Evolutionary conservation across 139 green algal genomes (phyloP), one percentile per base, ranked within the genome.

Genomic region (Chlorella sorokiniana): DNA sequence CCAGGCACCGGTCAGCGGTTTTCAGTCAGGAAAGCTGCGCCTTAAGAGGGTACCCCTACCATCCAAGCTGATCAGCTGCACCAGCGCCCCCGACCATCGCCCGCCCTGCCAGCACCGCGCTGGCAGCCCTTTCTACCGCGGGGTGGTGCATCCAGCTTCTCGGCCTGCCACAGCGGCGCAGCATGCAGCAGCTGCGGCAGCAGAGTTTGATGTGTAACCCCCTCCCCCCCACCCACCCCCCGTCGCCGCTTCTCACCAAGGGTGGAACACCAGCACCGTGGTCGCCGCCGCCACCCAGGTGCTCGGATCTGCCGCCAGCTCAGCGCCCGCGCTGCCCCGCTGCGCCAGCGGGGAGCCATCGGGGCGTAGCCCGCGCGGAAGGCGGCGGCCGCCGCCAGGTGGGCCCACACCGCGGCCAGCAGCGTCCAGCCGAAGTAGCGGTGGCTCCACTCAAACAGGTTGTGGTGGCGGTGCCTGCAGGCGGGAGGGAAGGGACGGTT

Each of bases 371-470:
- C n/a, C 5, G 40, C 40, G 20, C 29, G 54, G 68, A 29, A 74
- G 22, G 68, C 68, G 4, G 68, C 40, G 5, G 42, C 42, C 27
- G 42, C n/a, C 40, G 35, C 37, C 27, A 74, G 33, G 41, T 74
- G 68, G 18, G 54, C 42, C 68, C 68, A 74, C 18, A 41, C 22
- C 9, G 35, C 42, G 37, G 25, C 68, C 68, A 74, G 35, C 68
- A 74, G 68, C 40, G 40, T 29, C 68, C 68, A 74, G 27, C 68
- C 68, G 11, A 74, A 20, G 41, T 74, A 74, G 25, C 68, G 68
- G 41, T 74, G 68, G 68, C 7, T 40, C 27, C 52, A 41, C 68
- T 74, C 68, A 56, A 74, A 74, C 0, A 41, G n/a, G 68, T 74
- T 74, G 68, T 74, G 68, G 68, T 74, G 41, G 68, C 42, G 42